Percentiles rank a stretch among this genome's conserved stretches.
Conservation (phyloP, 2,329 filamentous ascomycete species). For the Ophiostoma australiae region DNA sequence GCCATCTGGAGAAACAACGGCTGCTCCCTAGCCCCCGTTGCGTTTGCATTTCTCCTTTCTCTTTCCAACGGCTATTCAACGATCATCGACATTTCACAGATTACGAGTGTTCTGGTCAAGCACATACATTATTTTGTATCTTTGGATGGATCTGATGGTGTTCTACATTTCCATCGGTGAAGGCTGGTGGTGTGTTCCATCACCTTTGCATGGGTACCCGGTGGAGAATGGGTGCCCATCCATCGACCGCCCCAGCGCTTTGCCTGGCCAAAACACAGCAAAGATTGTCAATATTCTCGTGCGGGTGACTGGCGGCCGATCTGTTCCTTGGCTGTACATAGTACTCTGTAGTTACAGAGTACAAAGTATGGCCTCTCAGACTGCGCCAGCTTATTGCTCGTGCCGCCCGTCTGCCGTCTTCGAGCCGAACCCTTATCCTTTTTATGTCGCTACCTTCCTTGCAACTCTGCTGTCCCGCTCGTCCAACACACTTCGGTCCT, state of each 20-base stretch:
- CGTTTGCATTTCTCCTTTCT: neutral
- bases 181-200: constrained; percentile 4
- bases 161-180: neutral
- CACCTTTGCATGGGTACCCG: neutral
- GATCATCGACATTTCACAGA: neutral
- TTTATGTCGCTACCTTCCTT: neutral
- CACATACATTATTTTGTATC: neutral
- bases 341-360: too few species aligned
- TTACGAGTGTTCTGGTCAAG: neutral
- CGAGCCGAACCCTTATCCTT: neutral
- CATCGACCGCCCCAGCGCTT: neutral
- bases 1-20: constrained; percentile 4
- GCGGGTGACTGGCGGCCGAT: neutral
- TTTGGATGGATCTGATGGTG: neutral
- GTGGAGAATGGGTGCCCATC: neutral
- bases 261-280: neutral
- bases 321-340: neutral
- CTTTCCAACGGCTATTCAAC: neutral
- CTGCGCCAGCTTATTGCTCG: neutral
- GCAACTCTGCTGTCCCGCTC: neutral
- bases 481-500: neutral
- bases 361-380: neutral
- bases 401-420: neutral
- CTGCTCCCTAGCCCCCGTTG: constrained; percentile 8
- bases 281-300: constrained; percentile 3